Conservation (phyloP, 441 rosid genomes). For the Populus trichocarpa region DNA sequence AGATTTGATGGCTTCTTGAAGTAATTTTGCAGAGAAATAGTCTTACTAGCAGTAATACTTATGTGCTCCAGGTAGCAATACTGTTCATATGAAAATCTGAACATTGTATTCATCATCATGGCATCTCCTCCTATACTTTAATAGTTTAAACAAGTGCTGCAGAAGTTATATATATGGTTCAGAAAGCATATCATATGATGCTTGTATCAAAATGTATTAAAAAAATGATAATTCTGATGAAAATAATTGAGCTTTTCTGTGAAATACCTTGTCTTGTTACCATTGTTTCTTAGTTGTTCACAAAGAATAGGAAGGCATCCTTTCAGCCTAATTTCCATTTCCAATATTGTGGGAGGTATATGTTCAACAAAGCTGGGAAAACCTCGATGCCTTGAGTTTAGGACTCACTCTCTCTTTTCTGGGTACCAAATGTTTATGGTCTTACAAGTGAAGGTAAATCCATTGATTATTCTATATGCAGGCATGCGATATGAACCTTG, state of each 20-base stretch:
- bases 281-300: not conserved
- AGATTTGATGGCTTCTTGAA: not conserved
- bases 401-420: not conserved
- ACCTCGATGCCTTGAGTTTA: not conserved
- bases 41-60: not conserved
- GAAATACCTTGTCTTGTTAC: not conserved
- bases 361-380: not conserved
- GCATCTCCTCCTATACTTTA: not conserved
- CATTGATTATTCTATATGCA: constrained; percentile 13
- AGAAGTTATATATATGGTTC: not conserved
- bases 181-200: not conserved
- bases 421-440: not conserved
- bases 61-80: too few species aligned
- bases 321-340: not conserved
- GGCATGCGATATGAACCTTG: constrained; percentile 71
- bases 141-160: not conserved
- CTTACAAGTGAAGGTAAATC: not conserved
- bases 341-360: not conserved
- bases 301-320: not conserved
- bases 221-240: not conserved
- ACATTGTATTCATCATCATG: not conserved
- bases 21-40: not conserved
- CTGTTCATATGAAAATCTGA: not conserved
- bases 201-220: not conserved
- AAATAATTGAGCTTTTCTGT: too few species aligned